Evolutionary conservation across 768 basidiomycete genomes (phyloP).

Genomic region (Gloeophyllum trabeum): DNA sequence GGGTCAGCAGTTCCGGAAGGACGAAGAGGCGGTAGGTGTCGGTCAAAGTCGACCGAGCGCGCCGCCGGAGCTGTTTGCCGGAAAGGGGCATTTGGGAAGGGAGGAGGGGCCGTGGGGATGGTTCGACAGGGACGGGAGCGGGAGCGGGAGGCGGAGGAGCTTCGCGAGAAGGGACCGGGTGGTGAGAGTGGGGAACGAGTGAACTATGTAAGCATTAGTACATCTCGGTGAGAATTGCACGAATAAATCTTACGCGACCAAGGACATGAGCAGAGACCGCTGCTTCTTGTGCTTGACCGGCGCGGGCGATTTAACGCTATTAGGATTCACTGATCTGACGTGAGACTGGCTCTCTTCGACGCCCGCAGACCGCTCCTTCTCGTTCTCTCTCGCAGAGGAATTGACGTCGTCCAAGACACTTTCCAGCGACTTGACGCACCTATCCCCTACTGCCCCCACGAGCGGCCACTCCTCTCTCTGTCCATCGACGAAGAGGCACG

Average conservation of each 20-base stretch:
- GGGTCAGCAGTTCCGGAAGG: conserved; percentile 33
- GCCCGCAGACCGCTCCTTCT: conserved; percentile 14
- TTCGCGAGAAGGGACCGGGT: conserved; percentile 16
- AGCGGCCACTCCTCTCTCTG: conserved; percentile 36
- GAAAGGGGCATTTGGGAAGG: conserved; percentile 4
- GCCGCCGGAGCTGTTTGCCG: conserved; percentile 28
- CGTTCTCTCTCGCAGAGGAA: conserved; percentile 27
- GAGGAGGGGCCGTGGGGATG: conserved; percentile 13
- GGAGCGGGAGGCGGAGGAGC: conserved; percentile 10
- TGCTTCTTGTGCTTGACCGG: conserved; percentile 53
- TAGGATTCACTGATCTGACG: conserved; percentile 1
- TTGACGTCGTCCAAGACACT: conserved; percentile 42
- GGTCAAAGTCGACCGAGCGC: conserved; percentile 56
- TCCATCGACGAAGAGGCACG: conserved; percentile 50
- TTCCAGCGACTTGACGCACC: conserved; percentile 34
- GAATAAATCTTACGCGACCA: conserved; percentile 55
- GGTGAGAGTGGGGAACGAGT: conserved; percentile 17
- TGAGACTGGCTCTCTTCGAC: not conserved
- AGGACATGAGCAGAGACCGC: conserved; percentile 56
- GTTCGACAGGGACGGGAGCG: conserved; percentile 11
- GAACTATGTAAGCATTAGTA: conserved; percentile 6
- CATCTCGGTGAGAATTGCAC: not conserved
- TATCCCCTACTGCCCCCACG: conserved; percentile 17
- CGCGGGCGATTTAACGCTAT: conserved; percentile 6
- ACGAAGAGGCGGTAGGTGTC: conserved; percentile 58